phyloP scores from a whole-genome alignment of 768 basidiomycete species.

The Mycena epipterygia region DNA sequence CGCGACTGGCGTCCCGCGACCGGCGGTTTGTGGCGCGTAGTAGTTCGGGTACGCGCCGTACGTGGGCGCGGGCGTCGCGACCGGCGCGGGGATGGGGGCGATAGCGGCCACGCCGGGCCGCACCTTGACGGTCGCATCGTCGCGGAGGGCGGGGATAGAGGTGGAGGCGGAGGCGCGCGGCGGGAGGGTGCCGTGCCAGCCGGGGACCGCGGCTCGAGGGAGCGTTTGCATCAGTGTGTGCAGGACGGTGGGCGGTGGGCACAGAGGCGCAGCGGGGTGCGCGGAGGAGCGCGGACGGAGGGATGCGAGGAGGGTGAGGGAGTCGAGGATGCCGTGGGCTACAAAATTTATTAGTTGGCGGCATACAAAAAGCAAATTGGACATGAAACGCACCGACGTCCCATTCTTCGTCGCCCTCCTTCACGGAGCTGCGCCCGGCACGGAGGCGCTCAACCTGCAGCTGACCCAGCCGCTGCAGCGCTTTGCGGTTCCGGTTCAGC shows the following conservation, averaged over 20 bases:
- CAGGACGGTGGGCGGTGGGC: conserved; percentile 75
- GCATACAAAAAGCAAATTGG: conserved; percentile 31
- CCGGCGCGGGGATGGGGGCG: conserved; percentile 45
- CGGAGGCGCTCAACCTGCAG: conserved; percentile 73
- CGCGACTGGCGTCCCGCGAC: conserved; percentile 32
- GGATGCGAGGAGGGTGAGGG: conserved; percentile 75
- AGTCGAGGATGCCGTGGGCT: conserved; percentile 83
- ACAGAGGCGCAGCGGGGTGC: conserved; percentile 57
- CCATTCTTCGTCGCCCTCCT: conserved; percentile 86
- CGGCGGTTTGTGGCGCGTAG: conserved; percentile 36
- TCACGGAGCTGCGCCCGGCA: conserved; percentile 59
- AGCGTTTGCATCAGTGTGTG: conserved; percentile 80
- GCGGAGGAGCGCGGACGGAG: conserved; percentile 75
- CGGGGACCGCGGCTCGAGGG: conserved; percentile 67
- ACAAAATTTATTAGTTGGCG: conserved; percentile 22
- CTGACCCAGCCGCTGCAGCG: conserved; percentile 73
- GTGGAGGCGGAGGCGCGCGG: conserved; percentile 60
- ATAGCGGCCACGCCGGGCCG: conserved; percentile 53
- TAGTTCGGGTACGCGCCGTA: conserved; percentile 24
- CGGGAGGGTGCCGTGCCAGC: conserved; percentile 85
- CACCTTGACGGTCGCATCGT: conserved; percentile 82
- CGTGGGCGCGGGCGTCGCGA: conserved; percentile 25
- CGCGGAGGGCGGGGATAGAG: conserved; percentile 80
- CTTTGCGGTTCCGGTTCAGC: conserved; percentile 73
- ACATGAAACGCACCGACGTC: conserved; percentile 71